Evolutionary conservation across 73 alveolate genomes (phyloP).

Genomic region (Vitrella brassicaformis): DNA sequence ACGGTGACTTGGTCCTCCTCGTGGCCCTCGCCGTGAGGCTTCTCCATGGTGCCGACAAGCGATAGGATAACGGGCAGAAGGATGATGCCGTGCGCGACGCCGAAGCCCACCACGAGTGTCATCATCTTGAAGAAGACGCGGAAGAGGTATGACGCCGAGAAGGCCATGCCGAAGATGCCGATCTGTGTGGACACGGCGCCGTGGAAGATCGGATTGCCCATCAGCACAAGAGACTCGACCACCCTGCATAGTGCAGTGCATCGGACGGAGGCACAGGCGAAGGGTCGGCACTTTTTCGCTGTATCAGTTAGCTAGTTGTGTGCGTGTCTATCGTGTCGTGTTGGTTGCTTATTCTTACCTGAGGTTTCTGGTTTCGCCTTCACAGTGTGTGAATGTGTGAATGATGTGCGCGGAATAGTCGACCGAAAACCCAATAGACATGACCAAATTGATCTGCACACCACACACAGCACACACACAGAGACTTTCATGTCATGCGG

Average conservation of each 20-base stretch:
- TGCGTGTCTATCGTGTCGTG: too few relatives aligned
- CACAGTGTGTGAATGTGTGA: constrained; percentile 6
- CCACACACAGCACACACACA: too few relatives aligned
- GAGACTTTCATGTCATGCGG: too few relatives aligned
- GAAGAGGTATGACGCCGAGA: constrained; percentile 3
- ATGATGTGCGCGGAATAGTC: constrained; percentile 10
- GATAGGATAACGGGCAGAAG: not conserved
- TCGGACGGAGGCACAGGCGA: too few relatives aligned
- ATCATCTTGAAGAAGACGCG: constrained; percentile 5
- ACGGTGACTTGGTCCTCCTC: too few relatives aligned
- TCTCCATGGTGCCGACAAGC: not conserved
- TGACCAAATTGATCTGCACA: not conserved
- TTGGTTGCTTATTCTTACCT: too few relatives aligned
- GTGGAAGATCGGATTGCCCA: constrained; percentile 9
- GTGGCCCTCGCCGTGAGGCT: too few relatives aligned
- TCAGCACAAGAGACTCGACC: constrained; percentile 3
- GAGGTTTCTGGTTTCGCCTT: not conserved
- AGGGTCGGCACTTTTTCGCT: too few relatives aligned
- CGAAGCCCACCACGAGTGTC: constrained; percentile 4
- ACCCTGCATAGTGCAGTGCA: too few relatives aligned
- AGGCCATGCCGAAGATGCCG: constrained; percentile 6
- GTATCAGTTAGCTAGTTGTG: too few relatives aligned
- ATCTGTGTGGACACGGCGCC: constrained; percentile 7
- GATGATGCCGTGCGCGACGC: constrained; percentile 3
- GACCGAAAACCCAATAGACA: constrained; percentile 11